phyloP scores from a whole-genome alignment of 2,329 filamentous ascomycete species.

The Aspergillus melleus region DNA sequence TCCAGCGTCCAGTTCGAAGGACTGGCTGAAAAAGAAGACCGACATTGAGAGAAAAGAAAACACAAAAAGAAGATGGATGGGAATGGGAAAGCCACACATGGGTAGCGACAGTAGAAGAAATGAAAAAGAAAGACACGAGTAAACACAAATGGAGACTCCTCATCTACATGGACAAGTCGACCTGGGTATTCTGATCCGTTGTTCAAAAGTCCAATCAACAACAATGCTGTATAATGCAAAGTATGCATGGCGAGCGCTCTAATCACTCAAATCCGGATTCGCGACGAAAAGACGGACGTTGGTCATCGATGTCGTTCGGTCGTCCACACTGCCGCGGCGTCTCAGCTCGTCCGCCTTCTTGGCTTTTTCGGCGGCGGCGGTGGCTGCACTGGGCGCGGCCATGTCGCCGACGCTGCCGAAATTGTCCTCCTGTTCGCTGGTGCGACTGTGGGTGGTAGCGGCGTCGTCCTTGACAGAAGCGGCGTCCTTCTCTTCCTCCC shows the following conservation, averaged over 20 bases:
- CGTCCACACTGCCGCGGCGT: constrained; percentile 50
- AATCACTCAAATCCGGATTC: constrained; percentile 49
- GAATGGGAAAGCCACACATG: not conserved
- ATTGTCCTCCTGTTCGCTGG: constrained; percentile 49
- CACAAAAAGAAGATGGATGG: not conserved
- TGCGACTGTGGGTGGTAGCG: constrained; percentile 32
- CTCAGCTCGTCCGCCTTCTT: constrained; percentile 46
- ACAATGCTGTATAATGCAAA: not conserved
- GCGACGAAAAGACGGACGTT: constrained; percentile 49
- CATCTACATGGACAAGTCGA: not conserved
- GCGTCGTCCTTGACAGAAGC: constrained; percentile 29
- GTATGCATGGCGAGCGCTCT: constrained; percentile 2
- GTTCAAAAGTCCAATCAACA: not conserved
- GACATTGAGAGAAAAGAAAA: not conserved
- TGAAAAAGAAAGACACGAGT: not conserved
- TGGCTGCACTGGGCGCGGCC: constrained; percentile 44
- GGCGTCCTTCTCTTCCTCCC: constrained; percentile 29
- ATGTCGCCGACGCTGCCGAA: constrained; percentile 58
- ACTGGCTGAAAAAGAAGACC: not conserved
- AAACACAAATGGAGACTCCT: not conserved
- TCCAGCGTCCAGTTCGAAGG: not conserved
- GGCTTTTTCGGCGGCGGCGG: constrained; percentile 38
- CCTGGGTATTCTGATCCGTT: not conserved
- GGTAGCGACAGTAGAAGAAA: not conserved
- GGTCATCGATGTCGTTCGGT: constrained; percentile 49